Evolutionary conservation across 2,329 filamentous ascomycete species (phyloP).

Genomic region (Pseudogymnoascus sp.): DNA sequence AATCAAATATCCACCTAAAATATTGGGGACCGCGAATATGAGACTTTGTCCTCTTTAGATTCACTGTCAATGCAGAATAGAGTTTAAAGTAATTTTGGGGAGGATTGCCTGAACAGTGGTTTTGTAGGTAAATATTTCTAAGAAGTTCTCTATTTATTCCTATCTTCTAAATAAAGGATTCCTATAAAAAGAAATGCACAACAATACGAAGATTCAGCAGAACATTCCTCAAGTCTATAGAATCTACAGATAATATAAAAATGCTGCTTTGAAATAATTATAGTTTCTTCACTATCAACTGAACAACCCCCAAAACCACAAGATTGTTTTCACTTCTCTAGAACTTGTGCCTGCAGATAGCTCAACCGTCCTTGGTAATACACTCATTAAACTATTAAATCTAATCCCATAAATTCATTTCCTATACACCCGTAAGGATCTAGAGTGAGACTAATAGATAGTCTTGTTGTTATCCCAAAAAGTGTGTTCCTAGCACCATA

Average conservation of each 20-base stretch:
- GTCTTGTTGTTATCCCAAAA: not conserved
- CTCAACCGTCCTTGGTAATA: not conserved
- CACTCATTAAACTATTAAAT: not conserved
- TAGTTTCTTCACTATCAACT: not conserved
- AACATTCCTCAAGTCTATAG: not conserved
- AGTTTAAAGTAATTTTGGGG: not conserved
- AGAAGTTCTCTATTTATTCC: not conserved
- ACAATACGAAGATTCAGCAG: not conserved
- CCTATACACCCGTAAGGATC: not conserved
- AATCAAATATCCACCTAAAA: slow-evolving; percentile 1
- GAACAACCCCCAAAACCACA: not conserved
- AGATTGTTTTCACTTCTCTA: not conserved
- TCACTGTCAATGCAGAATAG: not conserved
- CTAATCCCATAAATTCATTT: not conserved
- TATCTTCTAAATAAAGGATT: not conserved
- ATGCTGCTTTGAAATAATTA: not conserved
- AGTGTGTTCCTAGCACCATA: not conserved
- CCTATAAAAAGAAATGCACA: not conserved
- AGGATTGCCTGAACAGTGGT: not conserved
- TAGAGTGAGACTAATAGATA: not conserved
- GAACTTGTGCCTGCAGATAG: not conserved
- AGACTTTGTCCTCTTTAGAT: not conserved
- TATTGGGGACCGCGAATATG: not conserved
- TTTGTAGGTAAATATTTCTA: not conserved
- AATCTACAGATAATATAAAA: not conserved